These are phyloP conservation scores for Oryza meyeriana DNA, from an alignment of 176 grass and related monocot species.

Conservation along the genomic window DNA sequence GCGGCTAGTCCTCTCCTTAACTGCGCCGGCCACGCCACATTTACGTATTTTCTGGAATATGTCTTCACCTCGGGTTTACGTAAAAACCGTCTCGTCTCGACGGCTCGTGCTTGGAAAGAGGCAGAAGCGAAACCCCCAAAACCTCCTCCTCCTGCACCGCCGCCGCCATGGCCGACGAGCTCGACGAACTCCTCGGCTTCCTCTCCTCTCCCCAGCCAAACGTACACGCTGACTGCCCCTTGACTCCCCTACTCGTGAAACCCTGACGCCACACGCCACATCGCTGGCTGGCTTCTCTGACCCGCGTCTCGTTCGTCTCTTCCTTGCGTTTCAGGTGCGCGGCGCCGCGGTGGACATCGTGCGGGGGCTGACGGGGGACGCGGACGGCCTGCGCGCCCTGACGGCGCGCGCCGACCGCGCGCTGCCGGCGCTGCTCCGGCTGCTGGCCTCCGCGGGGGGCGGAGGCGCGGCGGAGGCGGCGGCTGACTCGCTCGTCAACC, in stretches of 20 bases:
- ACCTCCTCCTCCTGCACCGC: slow-evolving; percentile 9
- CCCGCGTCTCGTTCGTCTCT: background rate
- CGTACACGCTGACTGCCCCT: background rate
- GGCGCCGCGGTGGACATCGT: slow-evolving; percentile 75
- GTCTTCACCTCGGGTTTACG: background rate
- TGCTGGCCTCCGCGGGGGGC: slow-evolving; percentile 43
- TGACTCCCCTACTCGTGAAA: background rate
- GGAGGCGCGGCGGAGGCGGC: slow-evolving; percentile 47
- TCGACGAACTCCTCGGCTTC: slow-evolving; percentile 65
- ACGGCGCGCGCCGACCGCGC: slow-evolving; percentile 40
- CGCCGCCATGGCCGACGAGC: slow-evolving; percentile 64
- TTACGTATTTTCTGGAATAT: background rate
- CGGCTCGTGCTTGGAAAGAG: background rate
- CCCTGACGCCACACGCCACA: too few relatives aligned
- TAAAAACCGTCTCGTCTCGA: background rate
- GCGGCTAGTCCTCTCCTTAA: background rate
- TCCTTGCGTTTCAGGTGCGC: slow-evolving; percentile 49
- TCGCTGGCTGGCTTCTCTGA: background rate
- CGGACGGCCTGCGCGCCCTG: slow-evolving; percentile 59
- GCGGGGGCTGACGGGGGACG: slow-evolving; percentile 66
- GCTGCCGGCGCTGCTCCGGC: slow-evolving; percentile 51
- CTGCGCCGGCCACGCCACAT: too few relatives aligned
- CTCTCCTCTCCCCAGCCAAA: background rate
- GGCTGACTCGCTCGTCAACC: slow-evolving; percentile 83
- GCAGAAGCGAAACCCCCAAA: background rate